Percentiles rank a stretch among this genome's conserved stretches.
These are phyloP conservation scores for Trypanosoma conorhini DNA, from an alignment of 208 protist species.

Conservation along the genomic window DNA sequence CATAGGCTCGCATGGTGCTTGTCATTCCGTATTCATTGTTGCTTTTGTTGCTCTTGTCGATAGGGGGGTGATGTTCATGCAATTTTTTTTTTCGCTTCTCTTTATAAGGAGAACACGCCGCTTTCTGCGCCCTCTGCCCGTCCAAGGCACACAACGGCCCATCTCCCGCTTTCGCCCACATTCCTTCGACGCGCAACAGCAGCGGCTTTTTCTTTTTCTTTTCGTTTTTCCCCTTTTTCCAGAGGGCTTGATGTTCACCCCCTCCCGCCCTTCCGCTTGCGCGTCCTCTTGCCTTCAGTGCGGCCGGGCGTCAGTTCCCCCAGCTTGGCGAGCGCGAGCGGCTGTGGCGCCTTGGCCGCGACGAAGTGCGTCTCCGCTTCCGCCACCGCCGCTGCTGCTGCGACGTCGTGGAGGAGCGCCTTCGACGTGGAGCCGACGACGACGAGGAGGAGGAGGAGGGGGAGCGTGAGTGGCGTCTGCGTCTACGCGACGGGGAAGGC, in stretches of 20 bases:
- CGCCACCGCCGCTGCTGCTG: background rate
- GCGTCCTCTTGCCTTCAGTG: background rate
- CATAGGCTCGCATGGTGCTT: too few species aligned
- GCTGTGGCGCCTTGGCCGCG: slow-evolving; percentile 6
- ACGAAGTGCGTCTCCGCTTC: slow-evolving; percentile 2
- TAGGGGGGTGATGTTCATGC: background rate
- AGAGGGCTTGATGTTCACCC: background rate
- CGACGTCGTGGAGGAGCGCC: background rate
- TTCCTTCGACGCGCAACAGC: background rate
- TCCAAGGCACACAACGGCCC: background rate
- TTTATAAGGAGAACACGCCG: background rate
- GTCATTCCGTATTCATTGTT: background rate
- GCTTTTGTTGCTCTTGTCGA: too few species aligned
- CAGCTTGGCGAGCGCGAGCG: slow-evolving; percentile 25
- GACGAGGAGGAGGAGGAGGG: background rate
- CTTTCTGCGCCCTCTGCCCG: background rate
- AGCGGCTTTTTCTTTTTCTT: background rate
- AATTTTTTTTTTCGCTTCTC: slow-evolving; percentile 1
- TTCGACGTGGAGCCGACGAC: background rate
- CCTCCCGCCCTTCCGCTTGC: background rate
- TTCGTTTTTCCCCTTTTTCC: background rate
- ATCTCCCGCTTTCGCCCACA: background rate
- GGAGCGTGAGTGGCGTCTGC: background rate
- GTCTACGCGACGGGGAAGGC: slow-evolving; percentile 8
- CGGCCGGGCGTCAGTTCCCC: background rate